Evolutionary conservation across 345 rosid species (phyloP), one percentile per base, ranked within the genome.

Genomic region (Mallotus nudiflorus): DNA sequence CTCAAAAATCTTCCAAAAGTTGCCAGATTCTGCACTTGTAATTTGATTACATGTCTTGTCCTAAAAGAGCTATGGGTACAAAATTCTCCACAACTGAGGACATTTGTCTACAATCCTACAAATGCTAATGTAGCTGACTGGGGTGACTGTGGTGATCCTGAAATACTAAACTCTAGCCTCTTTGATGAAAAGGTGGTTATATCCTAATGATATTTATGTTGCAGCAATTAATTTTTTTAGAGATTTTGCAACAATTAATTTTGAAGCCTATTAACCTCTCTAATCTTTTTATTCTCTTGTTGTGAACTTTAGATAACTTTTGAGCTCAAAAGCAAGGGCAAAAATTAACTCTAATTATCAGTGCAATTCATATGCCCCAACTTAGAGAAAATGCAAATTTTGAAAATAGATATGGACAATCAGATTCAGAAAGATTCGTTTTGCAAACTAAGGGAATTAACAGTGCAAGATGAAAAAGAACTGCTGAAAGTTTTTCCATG

Each of bases 1-100:
- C 69, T 80, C 19, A 0, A 3, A 0, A 1, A 2, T 4, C 77
- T 80, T 53, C 75, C 75, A 1, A 54, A 73, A 33, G 70, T 76
- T n/a, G 0, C 5, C 7, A 35, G 24, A 53, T 53, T 37, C 59
- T 20, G 71, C 48, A 35, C 25, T n/a, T 8, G 24, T 18, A 3
- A 52, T 39, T 31, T 35, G 15, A n/a, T 60, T 37, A 62, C 52
- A 52, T 67, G 55, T 11, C 50, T 50, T 37, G 10, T 20, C 7
- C 5, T 67, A 24, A 53, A 53, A 20, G 58, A 67, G 51, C 65
- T 60, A 2, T 37, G 48, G 18, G n/a, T 60, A 35, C 27, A 60
- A 60, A 60, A 60, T 5, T 60, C 46, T 46, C 65, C 65, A 8
- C 18, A 9, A 3, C 27, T 59, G 40, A 33, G 33, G 45, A 39